Percentiles rank a stretch among this genome's conserved stretches.
Evolutionary conservation across 495 filamentous ascomycete genomes (phyloP).

Genomic region (Oleoguttula mirabilis): DNA sequence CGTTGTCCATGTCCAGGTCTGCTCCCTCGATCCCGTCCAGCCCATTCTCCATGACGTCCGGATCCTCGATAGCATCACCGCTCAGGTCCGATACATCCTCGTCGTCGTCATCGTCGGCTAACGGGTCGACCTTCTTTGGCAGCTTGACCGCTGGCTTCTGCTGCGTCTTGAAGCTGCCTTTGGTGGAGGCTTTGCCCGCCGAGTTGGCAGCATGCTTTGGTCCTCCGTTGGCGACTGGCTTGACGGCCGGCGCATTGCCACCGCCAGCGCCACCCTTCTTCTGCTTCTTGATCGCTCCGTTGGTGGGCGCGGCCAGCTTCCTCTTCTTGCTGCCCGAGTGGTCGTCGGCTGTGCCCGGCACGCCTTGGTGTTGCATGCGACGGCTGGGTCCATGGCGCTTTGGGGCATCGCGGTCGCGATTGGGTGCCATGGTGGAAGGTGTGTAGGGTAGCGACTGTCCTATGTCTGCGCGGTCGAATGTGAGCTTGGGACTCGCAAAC

Average conservation of each 20-base stretch:
- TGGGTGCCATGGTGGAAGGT: too few species aligned
- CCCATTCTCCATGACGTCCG: slow-evolving; percentile 34
- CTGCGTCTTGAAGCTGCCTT: slow-evolving; percentile 23
- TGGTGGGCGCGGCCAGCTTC: slow-evolving; percentile 43
- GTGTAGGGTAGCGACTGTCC: too few species aligned
- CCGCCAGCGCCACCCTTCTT: slow-evolving; percentile 43
- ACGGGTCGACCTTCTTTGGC: background rate
- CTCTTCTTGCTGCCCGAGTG: slow-evolving; percentile 64
- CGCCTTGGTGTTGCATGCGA: slow-evolving; percentile 91
- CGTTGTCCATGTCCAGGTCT: slow-evolving; percentile 34
- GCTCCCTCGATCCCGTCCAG: slow-evolving; percentile 29
- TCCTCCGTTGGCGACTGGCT: slow-evolving; percentile 30
- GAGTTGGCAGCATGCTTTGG: slow-evolving; percentile 24
- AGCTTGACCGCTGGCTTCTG: background rate
- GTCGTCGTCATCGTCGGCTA: slow-evolving; percentile 6
- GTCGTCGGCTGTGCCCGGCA: slow-evolving; percentile 71
- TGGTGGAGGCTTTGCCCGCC: slow-evolving; percentile 25
- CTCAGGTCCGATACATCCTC: slow-evolving; percentile 31
- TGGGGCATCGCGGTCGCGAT: too few species aligned
- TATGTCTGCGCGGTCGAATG: too few species aligned
- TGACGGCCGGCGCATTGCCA: too few species aligned
- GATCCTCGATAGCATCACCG: slow-evolving; percentile 19
- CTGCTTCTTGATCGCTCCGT: slow-evolving; percentile 52
- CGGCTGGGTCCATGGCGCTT: slow-evolving; percentile 54
- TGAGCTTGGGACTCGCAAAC: too few species aligned